Evolutionary conservation across 441 rosid genomes (phyloP), one percentile per base, ranked within the genome.

Genomic region (Lepidium campestre): DNA sequence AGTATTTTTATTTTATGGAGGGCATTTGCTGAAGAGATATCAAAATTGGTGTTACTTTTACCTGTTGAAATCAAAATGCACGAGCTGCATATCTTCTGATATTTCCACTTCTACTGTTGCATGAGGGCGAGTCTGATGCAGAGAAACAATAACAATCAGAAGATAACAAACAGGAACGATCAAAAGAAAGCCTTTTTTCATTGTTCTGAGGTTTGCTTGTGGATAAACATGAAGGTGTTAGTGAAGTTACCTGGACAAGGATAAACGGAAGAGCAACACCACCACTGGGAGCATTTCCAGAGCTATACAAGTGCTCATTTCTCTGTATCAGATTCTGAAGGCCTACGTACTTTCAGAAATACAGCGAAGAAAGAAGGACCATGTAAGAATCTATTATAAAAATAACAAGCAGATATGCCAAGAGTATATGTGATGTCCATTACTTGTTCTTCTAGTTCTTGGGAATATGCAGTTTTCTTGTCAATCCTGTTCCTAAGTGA

Each of bases 1-100:
- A 1, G 64, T 52, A 59, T 41, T 68, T 0, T 29, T 1, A 17
- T 40, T 12, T 67, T 2, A 20, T 13, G 34, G 18, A 12, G 7
- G 8, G 6, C 5, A 29, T 29, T 5, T 22, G 63, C 68, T 20
- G 48, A 37, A 59, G 54, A 31, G 46, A 57, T 12, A 47, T 9
- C 31, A 35, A 12, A 11, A 15, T 8, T 32, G 9, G 18, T 48
- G 50, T 55, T 6, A 19, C 3, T 1, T 73, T 27, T 70, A 94
- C 99, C 94, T 94, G 76, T 88, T 91, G 75, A 94, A 91, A 82
- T 91, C 99, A n/a, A 94, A 94, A 77, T 94, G 99, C 61, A 94
- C 98, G 37, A 94, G 84, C 88, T 94, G 99, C 99, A 94, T 94
- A 75, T 94, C 99, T 84, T 94, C 99, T 41, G 99, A 94, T 81